These are phyloP conservation scores for Fusarium tanahbumbuense DNA, from an alignment of 2,329 filamentous ascomycete genomes.

Conservation along the genomic window DNA sequence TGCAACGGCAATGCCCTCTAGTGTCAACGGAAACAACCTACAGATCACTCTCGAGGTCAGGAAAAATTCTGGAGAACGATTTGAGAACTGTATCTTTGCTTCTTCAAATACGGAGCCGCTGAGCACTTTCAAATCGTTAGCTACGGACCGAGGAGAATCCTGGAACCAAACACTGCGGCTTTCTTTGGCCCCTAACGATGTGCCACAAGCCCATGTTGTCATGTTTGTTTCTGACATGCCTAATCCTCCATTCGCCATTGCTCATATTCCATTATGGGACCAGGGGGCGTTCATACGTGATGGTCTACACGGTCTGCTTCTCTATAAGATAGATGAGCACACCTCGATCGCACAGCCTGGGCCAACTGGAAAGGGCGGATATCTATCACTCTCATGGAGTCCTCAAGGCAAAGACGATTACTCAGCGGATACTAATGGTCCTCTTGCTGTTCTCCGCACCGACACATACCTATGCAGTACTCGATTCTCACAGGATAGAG, in stretches of 20 bases:
- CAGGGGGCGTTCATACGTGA: constrained; percentile 90
- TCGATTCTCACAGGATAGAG: constrained; percentile 90
- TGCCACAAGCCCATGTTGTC: constrained; percentile 84
- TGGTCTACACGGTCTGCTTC: constrained; percentile 80
- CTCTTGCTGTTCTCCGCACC: constrained; percentile 81
- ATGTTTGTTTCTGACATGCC: constrained; percentile 91
- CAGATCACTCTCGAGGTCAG: constrained; percentile 92
- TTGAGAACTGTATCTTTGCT: constrained; percentile 88
- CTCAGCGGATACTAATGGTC: constrained; percentile 80
- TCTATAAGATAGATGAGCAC: constrained; percentile 93
- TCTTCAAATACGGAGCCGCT: constrained; percentile 82
- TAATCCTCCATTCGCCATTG: constrained; percentile 88
- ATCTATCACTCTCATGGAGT: constrained; percentile 85
- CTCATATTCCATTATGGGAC: constrained; percentile 94
- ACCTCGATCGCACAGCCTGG: constrained; percentile 76
- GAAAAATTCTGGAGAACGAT: constrained; percentile 78
- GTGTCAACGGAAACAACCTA: constrained; percentile 76
- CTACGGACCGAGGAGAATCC: constrained; percentile 78
- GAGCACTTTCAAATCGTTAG: constrained; percentile 89
- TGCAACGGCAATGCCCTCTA: constrained; percentile 74
- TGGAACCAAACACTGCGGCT: constrained; percentile 93
- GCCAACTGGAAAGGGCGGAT: constrained; percentile 81
- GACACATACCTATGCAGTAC: constrained; percentile 95
- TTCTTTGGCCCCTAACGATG: constrained; percentile 80
- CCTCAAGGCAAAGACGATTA: constrained; percentile 73